These are phyloP conservation scores for Abrus pulchellus DNA, from an alignment of 306 rosid genomes.

Conservation along the genomic window DNA sequence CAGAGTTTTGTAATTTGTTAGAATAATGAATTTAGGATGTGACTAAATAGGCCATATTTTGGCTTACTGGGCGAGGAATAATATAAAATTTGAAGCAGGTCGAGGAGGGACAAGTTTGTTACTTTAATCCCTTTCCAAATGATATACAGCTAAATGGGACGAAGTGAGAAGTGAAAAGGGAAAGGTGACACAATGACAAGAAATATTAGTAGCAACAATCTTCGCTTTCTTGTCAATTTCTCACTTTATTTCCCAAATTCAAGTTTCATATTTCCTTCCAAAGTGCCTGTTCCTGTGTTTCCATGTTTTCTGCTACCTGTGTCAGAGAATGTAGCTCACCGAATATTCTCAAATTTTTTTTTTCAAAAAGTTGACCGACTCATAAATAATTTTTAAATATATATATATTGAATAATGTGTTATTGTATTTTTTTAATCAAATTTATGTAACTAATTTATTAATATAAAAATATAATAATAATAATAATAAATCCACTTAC, in stretches of 20 bases:
- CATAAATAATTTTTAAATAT: not conserved
- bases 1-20: too few relatives aligned
- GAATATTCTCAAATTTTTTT: not conserved
- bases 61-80: not conserved
- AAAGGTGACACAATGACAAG: not conserved
- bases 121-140: slow-evolving; percentile 30
- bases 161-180: not conserved
- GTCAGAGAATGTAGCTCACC: not conserved
- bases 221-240: not conserved
- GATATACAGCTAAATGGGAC: slow-evolving; percentile 32
- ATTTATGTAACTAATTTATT: too few relatives aligned
- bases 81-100: too few relatives aligned
- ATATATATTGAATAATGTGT: not conserved
- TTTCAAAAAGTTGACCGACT: too few relatives aligned
- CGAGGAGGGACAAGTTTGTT: not conserved
- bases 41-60: not conserved
- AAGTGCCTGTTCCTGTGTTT: not conserved
- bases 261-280: not conserved
- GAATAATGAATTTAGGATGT: not conserved
- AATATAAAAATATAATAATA: too few relatives aligned
- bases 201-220: not conserved
- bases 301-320: not conserved
- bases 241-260: not conserved
- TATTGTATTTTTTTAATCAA: not conserved
- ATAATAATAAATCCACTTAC: too few relatives aligned